Evolutionary conservation across 331 rosid genomes (phyloP).

Genomic region (Prunus yedoensis): DNA sequence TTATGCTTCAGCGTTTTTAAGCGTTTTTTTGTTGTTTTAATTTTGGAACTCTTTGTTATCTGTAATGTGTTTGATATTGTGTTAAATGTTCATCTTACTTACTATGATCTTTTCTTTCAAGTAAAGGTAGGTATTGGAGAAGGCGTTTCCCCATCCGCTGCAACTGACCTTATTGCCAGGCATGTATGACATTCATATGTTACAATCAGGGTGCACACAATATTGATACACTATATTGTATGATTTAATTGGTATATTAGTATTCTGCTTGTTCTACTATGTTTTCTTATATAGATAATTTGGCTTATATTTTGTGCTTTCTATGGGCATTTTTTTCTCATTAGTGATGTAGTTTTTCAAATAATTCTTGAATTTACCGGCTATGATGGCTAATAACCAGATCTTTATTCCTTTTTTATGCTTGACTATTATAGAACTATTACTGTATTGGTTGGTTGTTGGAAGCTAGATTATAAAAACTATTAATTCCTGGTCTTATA

Average conservation of each 20-base stretch:
- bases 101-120: conserved; percentile 32
- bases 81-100: conserved; percentile 8
- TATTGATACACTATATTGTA: not conserved
- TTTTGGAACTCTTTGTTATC: not conserved
- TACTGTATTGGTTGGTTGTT: not conserved
- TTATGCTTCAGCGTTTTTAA: not conserved
- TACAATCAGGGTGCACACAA: conserved; percentile 7
- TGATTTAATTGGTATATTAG: not conserved
- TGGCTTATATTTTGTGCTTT: conserved; percentile 1
- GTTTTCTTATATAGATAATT: not conserved
- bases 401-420: not conserved
- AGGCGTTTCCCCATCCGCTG: conserved; percentile 98
- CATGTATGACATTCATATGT: conserved; percentile 47
- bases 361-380: not conserved
- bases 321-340: conserved; percentile 1
- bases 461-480: not conserved
- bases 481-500: not conserved
- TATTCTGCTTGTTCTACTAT: not conserved
- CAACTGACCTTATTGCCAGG: conserved; percentile 99
- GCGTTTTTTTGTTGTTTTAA: not conserved
- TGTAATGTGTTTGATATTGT: conserved; percentile 9
- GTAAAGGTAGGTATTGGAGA: conserved; percentile 97
- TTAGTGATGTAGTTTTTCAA: no score
- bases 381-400: not conserved
- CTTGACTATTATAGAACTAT: not conserved